Evolutionary conservation across 345 rosid species (phyloP).

Genomic region (Arabis alpina): DNA sequence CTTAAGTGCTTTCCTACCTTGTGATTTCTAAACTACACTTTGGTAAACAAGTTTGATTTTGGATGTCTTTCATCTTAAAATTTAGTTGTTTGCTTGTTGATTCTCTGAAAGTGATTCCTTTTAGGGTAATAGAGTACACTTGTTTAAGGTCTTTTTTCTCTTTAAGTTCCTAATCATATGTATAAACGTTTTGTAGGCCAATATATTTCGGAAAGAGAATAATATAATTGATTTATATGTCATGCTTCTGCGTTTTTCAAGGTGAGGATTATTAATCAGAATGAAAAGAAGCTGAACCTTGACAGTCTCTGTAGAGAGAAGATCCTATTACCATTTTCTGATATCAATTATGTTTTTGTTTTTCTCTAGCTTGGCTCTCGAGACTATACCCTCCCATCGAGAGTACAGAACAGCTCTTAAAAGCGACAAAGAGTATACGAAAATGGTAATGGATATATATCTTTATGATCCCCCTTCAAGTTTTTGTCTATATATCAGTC

Average conservation of each 20-base stretch:
- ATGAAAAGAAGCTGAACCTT: constrained; percentile 12
- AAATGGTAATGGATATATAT: constrained; percentile 52
- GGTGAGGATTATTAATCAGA: constrained; percentile 50
- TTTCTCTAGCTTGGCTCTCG: constrained; percentile 79
- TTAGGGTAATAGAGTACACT: background rate
- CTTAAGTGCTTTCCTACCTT: no score
- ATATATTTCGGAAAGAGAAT: constrained; percentile 88
- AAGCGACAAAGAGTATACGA: constrained; percentile 59
- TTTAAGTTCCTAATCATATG: constrained; percentile 3
- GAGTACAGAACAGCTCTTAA: constrained; percentile 60
- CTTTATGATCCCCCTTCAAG: background rate
- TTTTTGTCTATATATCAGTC: constrained; percentile 1
- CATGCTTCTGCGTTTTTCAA: constrained; percentile 94
- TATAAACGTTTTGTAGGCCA: constrained; percentile 60
- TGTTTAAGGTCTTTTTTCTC: background rate
- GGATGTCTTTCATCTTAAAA: background rate
- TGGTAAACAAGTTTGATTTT: background rate
- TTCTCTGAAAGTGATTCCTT: background rate
- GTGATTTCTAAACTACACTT: no score
- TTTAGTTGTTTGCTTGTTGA: background rate
- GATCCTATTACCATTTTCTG: background rate
- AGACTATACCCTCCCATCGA: constrained; percentile 92
- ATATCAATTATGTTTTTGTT: constrained; percentile 29
- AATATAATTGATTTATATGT: constrained; percentile 85
- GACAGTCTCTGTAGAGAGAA: background rate